phyloP scores from a whole-genome alignment of 2,329 filamentous ascomycete genomes.

The Elsinoe fawcettii region DNA sequence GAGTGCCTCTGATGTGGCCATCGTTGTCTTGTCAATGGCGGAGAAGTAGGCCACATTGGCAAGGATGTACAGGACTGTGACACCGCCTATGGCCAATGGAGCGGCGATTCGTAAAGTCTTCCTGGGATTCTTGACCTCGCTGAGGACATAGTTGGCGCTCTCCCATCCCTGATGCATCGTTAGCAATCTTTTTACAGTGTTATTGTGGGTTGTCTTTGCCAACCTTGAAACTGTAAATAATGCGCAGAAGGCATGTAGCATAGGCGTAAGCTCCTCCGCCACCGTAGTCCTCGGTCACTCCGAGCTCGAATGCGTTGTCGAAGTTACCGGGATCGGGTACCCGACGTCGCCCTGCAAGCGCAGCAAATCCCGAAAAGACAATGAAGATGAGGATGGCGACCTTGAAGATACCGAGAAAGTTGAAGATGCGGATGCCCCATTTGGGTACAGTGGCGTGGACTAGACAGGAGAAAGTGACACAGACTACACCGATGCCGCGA shows the following conservation, averaged over 20 bases:
- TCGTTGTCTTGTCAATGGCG: slow-evolving; percentile 50
- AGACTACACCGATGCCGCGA: slow-evolving; percentile 54
- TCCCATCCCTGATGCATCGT: slow-evolving; percentile 44
- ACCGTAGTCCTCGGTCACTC: slow-evolving; percentile 5
- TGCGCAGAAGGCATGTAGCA: slow-evolving; percentile 63
- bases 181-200: not conserved
- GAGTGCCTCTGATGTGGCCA: slow-evolving; percentile 46
- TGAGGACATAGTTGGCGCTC: slow-evolving; percentile 60
- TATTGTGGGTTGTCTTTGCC: not conserved
- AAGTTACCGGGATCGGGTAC: slow-evolving; percentile 58
- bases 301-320: slow-evolving; percentile 47
- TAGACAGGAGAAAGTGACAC: slow-evolving; percentile 56
- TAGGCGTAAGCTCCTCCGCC: slow-evolving; percentile 59
- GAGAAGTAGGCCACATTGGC: slow-evolving; percentile 56
- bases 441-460: slow-evolving; percentile 53
- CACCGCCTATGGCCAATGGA: slow-evolving; percentile 50
- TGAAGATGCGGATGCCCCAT: slow-evolving; percentile 61
- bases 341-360: slow-evolving; percentile 53
- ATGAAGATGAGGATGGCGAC: slow-evolving; percentile 59
- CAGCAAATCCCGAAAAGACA: slow-evolving; percentile 53
- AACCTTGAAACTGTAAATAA: slow-evolving; percentile 59
- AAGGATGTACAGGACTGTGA: slow-evolving; percentile 48
- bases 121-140: slow-evolving; percentile 57
- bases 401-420: slow-evolving; percentile 58
- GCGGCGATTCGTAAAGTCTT: slow-evolving; percentile 56